phyloP scores from a whole-genome alignment of 2,329 filamentous ascomycete genomes.

The Gremmenia infestans region DNA sequence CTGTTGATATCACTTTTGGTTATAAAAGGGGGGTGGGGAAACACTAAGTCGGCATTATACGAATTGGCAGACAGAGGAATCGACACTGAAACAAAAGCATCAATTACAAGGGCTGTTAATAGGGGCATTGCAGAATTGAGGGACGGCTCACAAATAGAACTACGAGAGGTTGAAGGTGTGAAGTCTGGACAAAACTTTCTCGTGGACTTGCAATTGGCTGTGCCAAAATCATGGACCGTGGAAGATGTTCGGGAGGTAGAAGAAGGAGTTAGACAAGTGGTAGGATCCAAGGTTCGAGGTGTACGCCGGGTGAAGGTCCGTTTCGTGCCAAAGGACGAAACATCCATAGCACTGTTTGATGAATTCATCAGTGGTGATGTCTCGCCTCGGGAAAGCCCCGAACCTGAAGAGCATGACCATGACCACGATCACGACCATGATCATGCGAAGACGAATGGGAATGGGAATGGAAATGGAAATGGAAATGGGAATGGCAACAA shows the following conservation, averaged over 20 bases:
- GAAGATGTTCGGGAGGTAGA: slow-evolving; percentile 67
- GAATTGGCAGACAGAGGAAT: slow-evolving; percentile 90
- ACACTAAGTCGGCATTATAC: slow-evolving; percentile 74
- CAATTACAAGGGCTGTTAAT: slow-evolving; percentile 61
- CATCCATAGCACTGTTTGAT: slow-evolving; percentile 58
- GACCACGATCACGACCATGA: slow-evolving; percentile 36
- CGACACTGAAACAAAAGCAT: slow-evolving; percentile 74
- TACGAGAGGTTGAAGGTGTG: slow-evolving; percentile 78
- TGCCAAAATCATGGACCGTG: slow-evolving; percentile 73
- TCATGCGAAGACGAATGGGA: slow-evolving; percentile 31
- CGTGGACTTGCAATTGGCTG: slow-evolving; percentile 80
- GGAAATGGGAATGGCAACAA: slow-evolving; percentile 22
- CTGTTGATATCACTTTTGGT: slow-evolving; percentile 91
- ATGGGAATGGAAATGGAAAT: slow-evolving; percentile 29
- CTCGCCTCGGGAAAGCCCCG: slow-evolving; percentile 51
- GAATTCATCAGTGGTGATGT: slow-evolving; percentile 71
- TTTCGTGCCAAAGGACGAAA: slow-evolving; percentile 67
- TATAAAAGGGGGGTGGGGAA: slow-evolving; percentile 81
- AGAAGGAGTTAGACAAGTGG: slow-evolving; percentile 62
- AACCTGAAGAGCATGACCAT: slow-evolving; percentile 53
- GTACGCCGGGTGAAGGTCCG: slow-evolving; percentile 79
- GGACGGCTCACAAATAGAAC: slow-evolving; percentile 55
- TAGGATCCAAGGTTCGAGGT: slow-evolving; percentile 75
- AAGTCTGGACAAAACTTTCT: slow-evolving; percentile 97
- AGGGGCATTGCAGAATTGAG: slow-evolving; percentile 52